Conservation (phyloP, 345 rosid genomes). For the Bruguiera gymnorhiza region DNA sequence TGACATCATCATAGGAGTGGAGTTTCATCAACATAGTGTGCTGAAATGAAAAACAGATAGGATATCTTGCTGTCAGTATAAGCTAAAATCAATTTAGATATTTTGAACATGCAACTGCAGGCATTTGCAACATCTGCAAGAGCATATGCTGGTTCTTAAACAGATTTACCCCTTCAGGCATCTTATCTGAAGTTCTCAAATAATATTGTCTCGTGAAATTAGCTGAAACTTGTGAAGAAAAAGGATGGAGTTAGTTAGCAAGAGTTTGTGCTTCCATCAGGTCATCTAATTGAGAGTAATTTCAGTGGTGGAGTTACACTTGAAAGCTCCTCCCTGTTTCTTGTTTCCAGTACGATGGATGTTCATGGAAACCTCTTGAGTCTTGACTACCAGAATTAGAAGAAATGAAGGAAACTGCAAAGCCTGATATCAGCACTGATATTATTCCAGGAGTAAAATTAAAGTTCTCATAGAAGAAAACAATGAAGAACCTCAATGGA, state of each 20-base stretch:
- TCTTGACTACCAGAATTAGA: slow-evolving; percentile 59
- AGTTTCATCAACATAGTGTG: slow-evolving; percentile 95
- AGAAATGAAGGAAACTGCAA: slow-evolving; percentile 87
- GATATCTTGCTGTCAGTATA: slow-evolving; percentile 12
- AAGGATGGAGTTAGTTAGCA: slow-evolving; percentile 3
- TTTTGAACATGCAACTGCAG: not conserved
- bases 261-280: slow-evolving; percentile 24
- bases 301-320: slow-evolving; percentile 59
- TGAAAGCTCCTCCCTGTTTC: slow-evolving; percentile 68
- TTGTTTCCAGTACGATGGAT: slow-evolving; percentile 72
- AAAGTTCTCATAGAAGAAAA: not conserved
- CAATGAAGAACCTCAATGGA: not conserved
- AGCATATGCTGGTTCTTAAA: not conserved
- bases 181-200: slow-evolving; percentile 86
- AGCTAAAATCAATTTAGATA: not conserved
- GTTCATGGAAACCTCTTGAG: slow-evolving; percentile 70
- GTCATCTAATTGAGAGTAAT: slow-evolving; percentile 92
- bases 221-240: slow-evolving; percentile 1
- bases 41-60: slow-evolving; percentile 42
- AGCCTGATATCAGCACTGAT: slow-evolving; percentile 4
- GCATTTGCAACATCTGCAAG: not conserved
- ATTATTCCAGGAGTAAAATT: not conserved
- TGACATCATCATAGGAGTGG: slow-evolving; percentile 84
- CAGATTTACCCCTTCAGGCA: slow-evolving; percentile 79
- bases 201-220: not conserved